Base-by-base conservation (phyloP, 768 basidiomycete genomes). In the Serendipita indica region DNA sequence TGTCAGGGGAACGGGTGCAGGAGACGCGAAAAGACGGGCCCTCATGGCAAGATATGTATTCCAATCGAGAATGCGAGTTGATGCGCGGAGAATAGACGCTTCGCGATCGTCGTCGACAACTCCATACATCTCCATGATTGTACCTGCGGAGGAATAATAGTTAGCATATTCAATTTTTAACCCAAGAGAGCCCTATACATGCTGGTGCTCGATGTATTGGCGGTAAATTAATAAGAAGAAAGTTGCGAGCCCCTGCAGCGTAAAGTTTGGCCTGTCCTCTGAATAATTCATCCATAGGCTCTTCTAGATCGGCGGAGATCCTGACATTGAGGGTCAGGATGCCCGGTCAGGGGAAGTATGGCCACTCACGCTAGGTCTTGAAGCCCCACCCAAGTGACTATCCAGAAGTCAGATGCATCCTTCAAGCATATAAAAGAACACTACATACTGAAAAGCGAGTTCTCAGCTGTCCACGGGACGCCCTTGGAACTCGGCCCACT, bases 171-270 rank as follows among this genome's bases (percentile, higher is more conserved):
- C 25, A 14, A 33, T n/a, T 39, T 1, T 45, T 35, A 2, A 32
- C 2, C n/a, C 33, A 35, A n/a, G 25, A 7, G 27, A 28, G 10
- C 25, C 28, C 18, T 33, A 13, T 66, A 73, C 73, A 72, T 59
- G 61, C 61, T 3, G 73, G 73, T 7, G 69, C 69, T 14, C 72
- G 69, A 56, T 73, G 66, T 13, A 67, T 68, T 1, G 73, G 72
- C 2, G 73, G 73, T 30, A 73, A 66, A 59, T 74, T 69, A 25
- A 74, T 57, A 57, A 74, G 57, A 6, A 74, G 16, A 61, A 74
- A 72, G 52, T 70, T 72, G 25, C 72, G 61, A 12, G 71, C 73
- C 6, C 65, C 63, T 14, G 67, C 64, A 13, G 45, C 25, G 45
- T 46, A 46, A 12, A 46, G 45, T 22, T 46, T 46, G 12, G 12